These are phyloP conservation scores for Claviceps digitariae DNA, from an alignment of 2,329 filamentous ascomycete genomes.

Conservation along the genomic window DNA sequence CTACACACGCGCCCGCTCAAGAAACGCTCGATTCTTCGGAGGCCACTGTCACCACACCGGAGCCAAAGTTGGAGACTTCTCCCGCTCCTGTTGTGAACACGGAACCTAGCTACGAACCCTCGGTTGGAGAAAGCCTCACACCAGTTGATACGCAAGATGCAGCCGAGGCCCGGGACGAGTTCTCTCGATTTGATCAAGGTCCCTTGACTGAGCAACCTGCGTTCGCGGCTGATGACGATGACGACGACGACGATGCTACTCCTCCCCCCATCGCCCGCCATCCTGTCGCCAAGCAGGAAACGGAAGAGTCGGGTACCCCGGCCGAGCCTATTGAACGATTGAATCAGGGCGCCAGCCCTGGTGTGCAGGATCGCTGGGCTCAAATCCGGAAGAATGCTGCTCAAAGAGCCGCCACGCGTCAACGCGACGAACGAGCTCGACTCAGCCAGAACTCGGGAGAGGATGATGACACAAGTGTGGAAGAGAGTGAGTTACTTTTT, in stretches of 20 bases:
- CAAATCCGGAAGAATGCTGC: slow-evolving; percentile 93
- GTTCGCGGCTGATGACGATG: slow-evolving; percentile 52
- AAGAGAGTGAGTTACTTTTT: slow-evolving; percentile 72
- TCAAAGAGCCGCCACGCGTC: slow-evolving; percentile 54
- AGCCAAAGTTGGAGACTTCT: background rate
- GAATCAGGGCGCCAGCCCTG: slow-evolving; percentile 19
- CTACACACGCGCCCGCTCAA: background rate
- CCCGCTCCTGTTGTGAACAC: slow-evolving; percentile 1
- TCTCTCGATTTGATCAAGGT: slow-evolving; percentile 70
- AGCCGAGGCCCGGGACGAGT: slow-evolving; percentile 45
- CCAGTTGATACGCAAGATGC: slow-evolving; percentile 47
- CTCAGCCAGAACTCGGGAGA: slow-evolving; percentile 45
- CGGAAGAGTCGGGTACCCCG: slow-evolving; percentile 8
- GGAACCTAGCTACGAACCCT: slow-evolving; percentile 10
- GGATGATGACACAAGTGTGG: slow-evolving; percentile 84
- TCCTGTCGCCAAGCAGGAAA: slow-evolving; percentile 2
- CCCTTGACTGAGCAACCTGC: slow-evolving; percentile 78
- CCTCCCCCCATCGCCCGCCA: slow-evolving; percentile 40
- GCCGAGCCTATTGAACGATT: slow-evolving; percentile 19
- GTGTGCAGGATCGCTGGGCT: slow-evolving; percentile 70
- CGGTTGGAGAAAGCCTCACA: slow-evolving; percentile 31
- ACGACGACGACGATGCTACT: slow-evolving; percentile 27
- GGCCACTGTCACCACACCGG: background rate
- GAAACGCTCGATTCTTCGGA: background rate
- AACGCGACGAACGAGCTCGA: slow-evolving; percentile 51